These are phyloP conservation scores for Trichophyton equinum DNA, from an alignment of 2,329 filamentous ascomycete genomes.

Conservation along the genomic window DNA sequence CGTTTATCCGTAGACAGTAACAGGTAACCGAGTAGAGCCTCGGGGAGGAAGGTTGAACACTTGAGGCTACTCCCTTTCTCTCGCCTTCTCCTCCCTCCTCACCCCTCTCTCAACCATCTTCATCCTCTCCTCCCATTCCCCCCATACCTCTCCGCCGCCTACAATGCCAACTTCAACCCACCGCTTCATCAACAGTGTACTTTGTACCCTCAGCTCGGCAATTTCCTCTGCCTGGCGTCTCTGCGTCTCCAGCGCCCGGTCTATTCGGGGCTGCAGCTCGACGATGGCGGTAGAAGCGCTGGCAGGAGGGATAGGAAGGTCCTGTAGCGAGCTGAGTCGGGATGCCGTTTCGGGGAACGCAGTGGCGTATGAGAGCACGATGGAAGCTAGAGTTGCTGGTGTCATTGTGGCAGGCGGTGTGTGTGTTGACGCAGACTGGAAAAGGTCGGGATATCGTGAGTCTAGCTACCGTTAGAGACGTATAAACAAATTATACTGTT, in stretches of 20 bases:
- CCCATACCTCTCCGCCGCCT: conserved; percentile 54
- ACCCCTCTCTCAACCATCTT: conserved; percentile 53
- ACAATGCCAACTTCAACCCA: conserved; percentile 68
- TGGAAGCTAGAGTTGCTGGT: conserved; percentile 27
- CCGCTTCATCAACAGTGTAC: conserved; percentile 42
- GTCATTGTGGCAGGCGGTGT: conserved; percentile 26
- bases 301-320: conserved; percentile 35
- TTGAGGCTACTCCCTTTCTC: neutral
- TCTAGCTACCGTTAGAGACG: conserved; percentile 19
- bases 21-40: neutral
- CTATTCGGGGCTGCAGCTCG: conserved; percentile 31
- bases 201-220: conserved; percentile 31
- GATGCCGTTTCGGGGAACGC: conserved; percentile 37
- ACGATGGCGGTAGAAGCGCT: conserved; percentile 31
- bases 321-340: conserved; percentile 36
- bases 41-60: neutral
- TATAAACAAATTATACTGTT: conserved; percentile 2
- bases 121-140: conserved; percentile 57
- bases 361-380: conserved; percentile 35
- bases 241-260: conserved; percentile 26
- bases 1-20: neutral
- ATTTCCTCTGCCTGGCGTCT: conserved; percentile 29
- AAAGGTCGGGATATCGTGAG: conserved; percentile 31
- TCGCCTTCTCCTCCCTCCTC: conserved; percentile 45
- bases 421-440: conserved; percentile 24